A percentile compares a stretch with the other conserved stretches of the same genome.
These are phyloP conservation scores for Xylaria sp. DNA, from an alignment of 2,329 filamentous ascomycete species.

Conservation along the genomic window DNA sequence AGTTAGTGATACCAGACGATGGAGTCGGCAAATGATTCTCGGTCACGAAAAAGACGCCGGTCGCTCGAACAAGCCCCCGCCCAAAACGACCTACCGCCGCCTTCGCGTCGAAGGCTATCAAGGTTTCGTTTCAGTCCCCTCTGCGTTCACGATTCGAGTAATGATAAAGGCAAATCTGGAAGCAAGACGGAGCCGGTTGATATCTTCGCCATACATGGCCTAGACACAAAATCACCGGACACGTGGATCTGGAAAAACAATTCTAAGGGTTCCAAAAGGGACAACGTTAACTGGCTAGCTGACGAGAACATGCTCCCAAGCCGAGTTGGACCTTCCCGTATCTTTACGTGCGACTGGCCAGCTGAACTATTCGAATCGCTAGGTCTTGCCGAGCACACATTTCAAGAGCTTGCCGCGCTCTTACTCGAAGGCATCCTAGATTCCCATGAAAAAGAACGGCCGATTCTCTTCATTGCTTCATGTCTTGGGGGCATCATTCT, in stretches of 20 bases:
- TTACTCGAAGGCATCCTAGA: slow-evolving; percentile 1
- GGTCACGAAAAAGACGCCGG: neutral
- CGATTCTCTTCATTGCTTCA: slow-evolving; percentile 20
- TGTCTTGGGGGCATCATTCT: slow-evolving; percentile 21
- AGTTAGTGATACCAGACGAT: neutral
- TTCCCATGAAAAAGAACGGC: neutral
- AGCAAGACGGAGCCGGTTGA: neutral
- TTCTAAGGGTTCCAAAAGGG: neutral
- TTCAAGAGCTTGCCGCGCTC: slow-evolving; percentile 2
- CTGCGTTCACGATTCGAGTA: neutral
- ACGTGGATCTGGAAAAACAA: slow-evolving; percentile 9
- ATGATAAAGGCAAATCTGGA: neutral
- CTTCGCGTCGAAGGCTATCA: neutral
- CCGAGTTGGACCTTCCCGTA: neutral
- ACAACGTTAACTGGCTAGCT: slow-evolving; percentile 4
- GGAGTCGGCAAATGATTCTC: neutral
- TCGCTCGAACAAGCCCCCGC: neutral
- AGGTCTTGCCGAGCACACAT: neutral
- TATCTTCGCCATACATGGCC: slow-evolving; percentile 21
- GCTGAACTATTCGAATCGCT: slow-evolving; percentile 7
- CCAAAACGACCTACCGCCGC: neutral
- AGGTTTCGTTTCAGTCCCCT: neutral
- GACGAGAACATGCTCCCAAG: slow-evolving; percentile 8
- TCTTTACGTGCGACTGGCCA: slow-evolving; percentile 25
- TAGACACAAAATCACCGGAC: slow-evolving; percentile 13